Base-by-base conservation (phyloP, 371 early-diverging fungal genomes). In the Syncephalastrum contaminatum region DNA sequence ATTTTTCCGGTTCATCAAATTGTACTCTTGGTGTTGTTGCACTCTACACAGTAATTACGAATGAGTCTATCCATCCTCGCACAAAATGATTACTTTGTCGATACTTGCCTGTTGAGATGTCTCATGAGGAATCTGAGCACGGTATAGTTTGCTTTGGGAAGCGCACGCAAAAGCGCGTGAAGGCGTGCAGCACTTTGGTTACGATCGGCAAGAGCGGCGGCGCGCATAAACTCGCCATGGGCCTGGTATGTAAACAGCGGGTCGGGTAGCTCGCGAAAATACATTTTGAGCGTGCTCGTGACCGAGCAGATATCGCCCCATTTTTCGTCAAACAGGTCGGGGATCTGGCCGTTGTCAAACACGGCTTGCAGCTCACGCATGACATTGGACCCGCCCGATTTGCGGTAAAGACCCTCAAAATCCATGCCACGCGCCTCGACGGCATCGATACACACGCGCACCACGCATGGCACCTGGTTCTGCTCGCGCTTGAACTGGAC, bases 221-320 rank as follows among this genome's bases (percentile, higher is more conserved):
- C 75, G 18, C 78, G 76, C 45, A 92, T 76, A 70, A 94, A 94
- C 27, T 85, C 59, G 5, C 70, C 60, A 62, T 91, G 84, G 8
- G 90, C 67, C 20, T 87, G 83, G 65, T 73, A 86, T 1, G 94
- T 93, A 59, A 96, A 70, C 42, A 96, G 64, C 2, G 96, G 96
- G 48, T 92, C 87, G 0, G 94, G 94, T 59, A 95, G 51, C 20
- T 88, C 90, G 21, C 94, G 80, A 51, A 96, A 80, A 59, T 93
- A 96, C 69, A 92, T 92, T 67, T 94, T 94, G 56, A 96, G 72
- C 21, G 94, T 80, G 47, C 93, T 91, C 3, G 96, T 94, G 20
- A 93, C 81, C 13, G 83, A 73, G 49, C 77, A 73, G 36, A 84
- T 81, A 59, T 80, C 82, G 53, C 72, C 69, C 56, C 76, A 80